A percentile compares a stretch with the other conserved stretches of the same genome.
Evolutionary conservation across 1,139 yeast genomes (phyloP).

Genomic region (Nematodospora anomalae): DNA sequence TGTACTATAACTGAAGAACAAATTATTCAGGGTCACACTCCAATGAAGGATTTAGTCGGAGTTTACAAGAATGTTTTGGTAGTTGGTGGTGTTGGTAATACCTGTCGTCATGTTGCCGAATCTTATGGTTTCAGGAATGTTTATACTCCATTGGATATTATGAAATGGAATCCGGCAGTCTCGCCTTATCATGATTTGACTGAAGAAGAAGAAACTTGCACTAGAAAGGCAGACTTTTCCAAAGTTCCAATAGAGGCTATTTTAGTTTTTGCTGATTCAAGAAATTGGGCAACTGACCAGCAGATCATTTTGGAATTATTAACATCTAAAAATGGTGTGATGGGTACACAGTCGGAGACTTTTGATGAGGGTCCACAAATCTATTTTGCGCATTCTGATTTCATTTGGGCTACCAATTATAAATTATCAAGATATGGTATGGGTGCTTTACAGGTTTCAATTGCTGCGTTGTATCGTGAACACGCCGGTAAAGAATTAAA

Average conservation of each 20-base stretch:
- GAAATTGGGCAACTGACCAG: conserved; percentile 91
- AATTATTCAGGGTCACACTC: conserved; percentile 87
- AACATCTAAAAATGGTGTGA: conserved; percentile 70
- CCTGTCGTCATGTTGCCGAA: conserved; percentile 77
- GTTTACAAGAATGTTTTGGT: conserved; percentile 71
- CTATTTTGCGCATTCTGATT: conserved; percentile 85
- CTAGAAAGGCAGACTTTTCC: conserved; percentile 63
- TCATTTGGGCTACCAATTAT: conserved; percentile 87
- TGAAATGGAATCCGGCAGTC: conserved; percentile 85
- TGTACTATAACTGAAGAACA: conserved; percentile 67
- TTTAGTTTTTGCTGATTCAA: conserved; percentile 76
- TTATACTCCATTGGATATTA: conserved; percentile 73
- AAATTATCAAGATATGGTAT: conserved; percentile 79
- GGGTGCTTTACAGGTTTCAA: conserved; percentile 87
- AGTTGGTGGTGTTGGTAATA: conserved; percentile 82
- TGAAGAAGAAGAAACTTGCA: conserved; percentile 61
- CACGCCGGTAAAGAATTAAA: conserved; percentile 77
- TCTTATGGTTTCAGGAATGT: conserved; percentile 76
- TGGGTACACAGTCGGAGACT: conserved; percentile 75
- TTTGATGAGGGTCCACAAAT: conserved; percentile 77
- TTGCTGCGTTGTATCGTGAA: conserved; percentile 77
- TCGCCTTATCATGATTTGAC: conserved; percentile 76
- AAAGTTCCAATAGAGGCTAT: conserved; percentile 67
- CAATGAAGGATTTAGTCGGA: conserved; percentile 75
- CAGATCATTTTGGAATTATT: conserved; percentile 79